Base-by-base conservation (phyloP, 805 yeast genomes). In the Saturnispora bothae region DNA sequence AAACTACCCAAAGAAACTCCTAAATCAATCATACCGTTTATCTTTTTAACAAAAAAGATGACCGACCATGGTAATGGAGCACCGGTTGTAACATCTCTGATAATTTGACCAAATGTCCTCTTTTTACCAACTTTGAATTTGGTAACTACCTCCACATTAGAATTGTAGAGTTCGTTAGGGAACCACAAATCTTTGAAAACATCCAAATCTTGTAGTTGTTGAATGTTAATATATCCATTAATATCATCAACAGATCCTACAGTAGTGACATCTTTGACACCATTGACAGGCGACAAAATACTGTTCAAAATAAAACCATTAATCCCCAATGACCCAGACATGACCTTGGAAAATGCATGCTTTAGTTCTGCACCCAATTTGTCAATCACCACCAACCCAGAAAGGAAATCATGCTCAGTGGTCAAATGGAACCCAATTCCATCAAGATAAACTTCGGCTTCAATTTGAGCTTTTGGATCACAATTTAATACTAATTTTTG, bases 381-480 rank as follows among this genome's bases (percentile, higher is more conserved):
- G n/a, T 67, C 65, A 14, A 85, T 44, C 13, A 68, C 64, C 3
- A 76, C 53, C 4, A 71, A 54, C 2, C 70, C 63, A 4, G 65
- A 46, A 10, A 56, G 48, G 34, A 61, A 60, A n/a, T 54, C 50
- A 7, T 63, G 64, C 32, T 72, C 69, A 1, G 83, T 64, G 30
- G 71, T 70, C 7, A 80, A 45, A 35, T 73, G 72, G 26, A 84
- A 47, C 17, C 67, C 71, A n/a, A 84, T 70, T 0, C 80, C 78
- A 16, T 76, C 80, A 17, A 79, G 69, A 6, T 85, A 81, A 13
- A 85, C 78, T 26, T 81, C 73, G 0, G 96, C 94, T 28, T 85
- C 86, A 2, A 92, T 92, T 52, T 83, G 85, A 0, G 97, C 97
- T 14, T 78, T 78, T 1, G 98, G 98, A 43, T 83, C 89, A 66